phyloP scores from a whole-genome alignment of 2,329 filamentous ascomycete species.

The Ceratocystis smalleyi region DNA sequence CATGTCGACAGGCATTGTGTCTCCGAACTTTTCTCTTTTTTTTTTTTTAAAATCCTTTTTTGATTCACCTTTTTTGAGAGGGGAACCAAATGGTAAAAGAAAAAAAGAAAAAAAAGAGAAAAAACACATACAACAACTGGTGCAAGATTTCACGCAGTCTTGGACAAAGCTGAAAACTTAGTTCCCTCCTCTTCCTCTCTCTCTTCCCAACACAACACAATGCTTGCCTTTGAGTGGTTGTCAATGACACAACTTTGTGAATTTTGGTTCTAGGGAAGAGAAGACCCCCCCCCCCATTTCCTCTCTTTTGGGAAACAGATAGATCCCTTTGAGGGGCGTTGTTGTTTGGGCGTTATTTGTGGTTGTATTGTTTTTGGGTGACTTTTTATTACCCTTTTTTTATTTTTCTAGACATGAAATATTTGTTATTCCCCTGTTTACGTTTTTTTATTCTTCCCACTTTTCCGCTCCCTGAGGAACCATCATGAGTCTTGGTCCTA shows the following conservation, averaged over 20 bases:
- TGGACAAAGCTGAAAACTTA: no score
- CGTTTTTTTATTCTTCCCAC: not conserved
- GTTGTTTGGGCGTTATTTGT: not conserved
- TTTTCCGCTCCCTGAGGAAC: not conserved
- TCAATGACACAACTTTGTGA: no score
- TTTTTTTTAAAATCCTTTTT: not conserved
- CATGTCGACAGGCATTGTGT: not conserved
- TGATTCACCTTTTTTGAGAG: not conserved
- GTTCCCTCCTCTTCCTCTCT: not conserved
- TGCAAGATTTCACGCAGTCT: no score
- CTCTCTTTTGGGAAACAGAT: not conserved
- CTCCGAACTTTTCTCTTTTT: constrained; percentile 1
- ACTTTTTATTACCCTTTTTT: not conserved
- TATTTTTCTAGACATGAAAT: not conserved
- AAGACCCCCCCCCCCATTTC: no score
- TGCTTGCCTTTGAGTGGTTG: no score
- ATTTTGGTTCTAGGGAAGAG: no score
- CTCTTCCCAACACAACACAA: not conserved
- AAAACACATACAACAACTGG: no score
- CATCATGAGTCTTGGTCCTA: constrained; percentile 1
- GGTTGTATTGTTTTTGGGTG: not conserved
- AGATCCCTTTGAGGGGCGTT: not conserved
- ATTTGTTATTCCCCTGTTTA: not conserved
- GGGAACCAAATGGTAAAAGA: no score
- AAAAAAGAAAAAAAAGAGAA: no score